These are phyloP conservation scores for Carex pumila DNA, from an alignment of 176 grass and related monocot species.

Conservation along the genomic window DNA sequence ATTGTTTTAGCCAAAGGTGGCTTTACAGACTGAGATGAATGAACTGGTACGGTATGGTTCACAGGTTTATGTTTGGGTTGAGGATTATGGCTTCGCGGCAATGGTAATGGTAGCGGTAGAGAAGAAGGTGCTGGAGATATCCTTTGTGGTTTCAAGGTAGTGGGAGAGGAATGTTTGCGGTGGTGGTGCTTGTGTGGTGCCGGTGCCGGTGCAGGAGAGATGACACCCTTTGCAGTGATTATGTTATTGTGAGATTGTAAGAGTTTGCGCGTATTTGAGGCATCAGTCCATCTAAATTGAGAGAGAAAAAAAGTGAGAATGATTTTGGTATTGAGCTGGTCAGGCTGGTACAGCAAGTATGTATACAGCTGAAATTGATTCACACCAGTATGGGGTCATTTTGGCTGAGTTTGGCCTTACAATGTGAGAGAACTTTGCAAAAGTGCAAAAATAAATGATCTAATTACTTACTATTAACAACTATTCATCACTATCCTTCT, in stretches of 20 bases:
- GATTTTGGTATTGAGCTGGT: neutral
- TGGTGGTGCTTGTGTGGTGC: constrained; percentile 3
- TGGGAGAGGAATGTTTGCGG: neutral
- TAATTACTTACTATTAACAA: neutral
- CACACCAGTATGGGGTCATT: neutral
- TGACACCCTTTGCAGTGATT: neutral
- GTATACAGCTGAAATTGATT: neutral
- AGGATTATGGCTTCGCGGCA: neutral
- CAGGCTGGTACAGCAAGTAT: neutral
- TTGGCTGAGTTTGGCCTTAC: neutral
- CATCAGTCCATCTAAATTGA: neutral
- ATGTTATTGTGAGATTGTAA: neutral
- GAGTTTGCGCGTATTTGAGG: constrained; percentile 10
- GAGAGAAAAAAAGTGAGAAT: constrained; percentile 8
- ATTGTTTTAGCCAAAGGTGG: neutral
- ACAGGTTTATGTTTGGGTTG: constrained; percentile 1
- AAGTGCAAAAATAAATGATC: neutral
- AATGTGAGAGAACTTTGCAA: neutral
- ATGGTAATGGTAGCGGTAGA: neutral
- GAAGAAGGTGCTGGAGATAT: constrained; percentile 1
- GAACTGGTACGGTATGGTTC: neutral
- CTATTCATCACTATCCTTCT: neutral
- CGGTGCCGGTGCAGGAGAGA: constrained; percentile 5
- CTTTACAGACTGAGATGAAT: neutral
- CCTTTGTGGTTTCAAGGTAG: neutral